phyloP scores from a whole-genome alignment of 768 basidiomycete species.

The Panaeolus papilionaceus region DNA sequence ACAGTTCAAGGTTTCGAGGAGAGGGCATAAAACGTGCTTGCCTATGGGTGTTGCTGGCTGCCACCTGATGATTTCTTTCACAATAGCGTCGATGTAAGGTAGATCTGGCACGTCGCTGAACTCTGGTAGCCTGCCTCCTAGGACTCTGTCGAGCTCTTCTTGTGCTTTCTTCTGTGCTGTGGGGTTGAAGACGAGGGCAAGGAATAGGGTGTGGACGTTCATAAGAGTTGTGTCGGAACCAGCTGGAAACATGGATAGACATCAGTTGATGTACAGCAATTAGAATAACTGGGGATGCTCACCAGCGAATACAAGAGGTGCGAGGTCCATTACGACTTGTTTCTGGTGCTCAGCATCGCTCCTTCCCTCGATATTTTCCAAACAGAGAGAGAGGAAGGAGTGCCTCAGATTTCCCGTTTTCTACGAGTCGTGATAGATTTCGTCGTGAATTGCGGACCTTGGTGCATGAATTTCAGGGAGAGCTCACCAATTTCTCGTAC shows the following conservation, averaged over 20 bases:
- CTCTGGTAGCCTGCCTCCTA: slow-evolving; percentile 22
- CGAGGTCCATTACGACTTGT: slow-evolving; percentile 26
- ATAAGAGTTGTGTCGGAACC: slow-evolving; percentile 27
- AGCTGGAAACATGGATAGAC: neutral
- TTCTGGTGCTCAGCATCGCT: slow-evolving; percentile 19
- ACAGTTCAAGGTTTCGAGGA: too few species aligned
- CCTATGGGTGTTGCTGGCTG: slow-evolving; percentile 32
- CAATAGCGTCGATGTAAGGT: slow-evolving; percentile 24
- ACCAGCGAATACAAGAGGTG: slow-evolving; percentile 26
- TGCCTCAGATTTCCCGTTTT: neutral
- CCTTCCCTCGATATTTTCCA: slow-evolving; percentile 20
- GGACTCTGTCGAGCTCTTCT: slow-evolving; percentile 26
- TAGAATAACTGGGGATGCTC: neutral
- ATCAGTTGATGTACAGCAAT: neutral
- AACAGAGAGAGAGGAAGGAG: slow-evolving; percentile 10
- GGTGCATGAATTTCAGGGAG: too few species aligned
- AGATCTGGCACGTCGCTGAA: slow-evolving; percentile 24
- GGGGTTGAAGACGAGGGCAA: slow-evolving; percentile 22
- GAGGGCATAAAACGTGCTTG: neutral
- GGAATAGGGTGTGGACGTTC: slow-evolving; percentile 23
- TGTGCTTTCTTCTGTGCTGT: slow-evolving; percentile 24
- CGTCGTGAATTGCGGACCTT: neutral
- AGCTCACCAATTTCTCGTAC: neutral
- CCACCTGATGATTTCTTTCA: slow-evolving; percentile 27
- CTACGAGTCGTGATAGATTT: neutral